These are phyloP conservation scores for Astrocystis sublimbata DNA, from an alignment of 495 filamentous ascomycete species.

Conservation along the genomic window DNA sequence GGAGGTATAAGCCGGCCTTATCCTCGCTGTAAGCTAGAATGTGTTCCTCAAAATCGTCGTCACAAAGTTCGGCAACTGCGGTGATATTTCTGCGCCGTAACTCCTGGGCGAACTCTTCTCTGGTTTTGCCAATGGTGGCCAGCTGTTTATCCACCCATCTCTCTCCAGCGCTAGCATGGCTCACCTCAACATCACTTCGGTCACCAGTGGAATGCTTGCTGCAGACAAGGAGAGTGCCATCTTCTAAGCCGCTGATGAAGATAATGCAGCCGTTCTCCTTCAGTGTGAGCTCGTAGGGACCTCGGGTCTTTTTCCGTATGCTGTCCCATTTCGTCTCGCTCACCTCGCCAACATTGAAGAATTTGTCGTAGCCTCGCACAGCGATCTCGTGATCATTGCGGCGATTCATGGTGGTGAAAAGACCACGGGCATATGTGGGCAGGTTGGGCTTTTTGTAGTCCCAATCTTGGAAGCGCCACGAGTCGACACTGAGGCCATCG, in stretches of 20 bases:
- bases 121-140: conserved; percentile 68
- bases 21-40: conserved; percentile 87
- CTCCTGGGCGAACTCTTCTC: conserved; percentile 70
- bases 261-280: conserved; percentile 99
- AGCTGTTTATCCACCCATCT: conserved; percentile 82
- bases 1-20: conserved; percentile 87
- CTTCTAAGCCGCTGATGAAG: conserved; percentile 88
- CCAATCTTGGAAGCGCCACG: conserved; percentile 91
- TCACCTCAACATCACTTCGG: conserved; percentile 64
- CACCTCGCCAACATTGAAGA: conserved; percentile 90
- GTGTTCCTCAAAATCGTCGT: conserved; percentile 95
- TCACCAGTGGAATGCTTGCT: conserved; percentile 95
- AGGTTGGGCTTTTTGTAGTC: conserved; percentile 86
- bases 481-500: conserved; percentile 68
- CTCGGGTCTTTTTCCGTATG: conserved; percentile 73
- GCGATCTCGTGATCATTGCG: conserved; percentile 72
- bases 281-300: conserved; percentile 91
- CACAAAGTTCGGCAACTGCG: conserved; percentile 93
- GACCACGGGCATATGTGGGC: conserved; percentile 86
- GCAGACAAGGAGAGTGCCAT: conserved; percentile 85
- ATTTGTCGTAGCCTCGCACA: conserved; percentile 94
- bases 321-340: conserved; percentile 76
- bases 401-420: conserved; percentile 75
- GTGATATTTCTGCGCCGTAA: conserved; percentile 82
- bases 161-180: conserved; percentile 86